Conservation (phyloP, 257 asterid genomes). For the Solanum lycopersicoides region DNA sequence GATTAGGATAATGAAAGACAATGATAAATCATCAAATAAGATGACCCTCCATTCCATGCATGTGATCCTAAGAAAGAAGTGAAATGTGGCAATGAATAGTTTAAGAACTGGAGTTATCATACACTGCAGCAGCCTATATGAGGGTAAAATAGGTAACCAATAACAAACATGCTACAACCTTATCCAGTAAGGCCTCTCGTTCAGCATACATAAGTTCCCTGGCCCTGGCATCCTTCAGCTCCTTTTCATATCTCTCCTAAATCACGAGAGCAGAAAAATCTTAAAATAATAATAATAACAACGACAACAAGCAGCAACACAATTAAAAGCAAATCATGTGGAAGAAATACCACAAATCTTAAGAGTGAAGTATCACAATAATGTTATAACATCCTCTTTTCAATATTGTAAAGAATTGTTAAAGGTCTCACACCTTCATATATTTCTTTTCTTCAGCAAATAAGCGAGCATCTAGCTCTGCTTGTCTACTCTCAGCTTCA, state of each 20-base stretch:
- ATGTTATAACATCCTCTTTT: neutral
- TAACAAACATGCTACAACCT: conserved; percentile 37
- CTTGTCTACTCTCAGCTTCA: conserved; percentile 95
- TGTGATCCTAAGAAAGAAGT: neutral
- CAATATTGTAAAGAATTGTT: neutral
- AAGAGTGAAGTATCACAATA: neutral
- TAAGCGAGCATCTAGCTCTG: conserved; percentile 61
- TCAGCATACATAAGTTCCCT: conserved; percentile 99
- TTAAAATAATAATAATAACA: conserved; percentile 14
- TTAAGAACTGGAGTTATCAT: neutral
- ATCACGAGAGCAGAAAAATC: conserved; percentile 13
- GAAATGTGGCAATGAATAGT: neutral
- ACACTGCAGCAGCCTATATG: neutral
- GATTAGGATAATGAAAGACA: neutral
- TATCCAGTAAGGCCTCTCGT: conserved; percentile 85
- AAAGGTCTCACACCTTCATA: conserved; percentile 47
- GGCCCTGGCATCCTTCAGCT: conserved; percentile 89
- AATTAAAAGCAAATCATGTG: neutral
- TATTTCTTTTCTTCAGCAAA: conserved; percentile 59
- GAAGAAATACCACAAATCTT: neutral
- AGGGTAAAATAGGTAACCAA: conserved; percentile 4
- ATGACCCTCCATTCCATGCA: neutral
- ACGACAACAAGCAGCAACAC: neutral
- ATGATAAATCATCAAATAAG: neutral
- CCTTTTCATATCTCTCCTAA: conserved; percentile 93